Conservation (phyloP, 805 yeast species). For the Ogataea paradorogensis region DNA sequence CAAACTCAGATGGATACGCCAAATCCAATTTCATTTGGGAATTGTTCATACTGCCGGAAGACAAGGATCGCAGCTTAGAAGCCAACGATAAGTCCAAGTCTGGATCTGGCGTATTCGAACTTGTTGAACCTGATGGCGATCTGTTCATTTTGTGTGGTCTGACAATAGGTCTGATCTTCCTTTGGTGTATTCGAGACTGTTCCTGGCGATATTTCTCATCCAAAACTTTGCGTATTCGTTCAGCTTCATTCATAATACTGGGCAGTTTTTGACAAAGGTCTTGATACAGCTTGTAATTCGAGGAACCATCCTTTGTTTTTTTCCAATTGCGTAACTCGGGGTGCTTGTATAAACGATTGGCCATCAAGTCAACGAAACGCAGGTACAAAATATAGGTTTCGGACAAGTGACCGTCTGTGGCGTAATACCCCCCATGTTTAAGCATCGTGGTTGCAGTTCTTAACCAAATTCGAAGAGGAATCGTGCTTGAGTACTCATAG, state of each 20-base stretch:
- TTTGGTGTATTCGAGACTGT: neutral
- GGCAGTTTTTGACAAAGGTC: slow-evolving; percentile 22
- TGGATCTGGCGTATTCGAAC: slow-evolving; percentile 2
- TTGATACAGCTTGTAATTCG: slow-evolving; percentile 26
- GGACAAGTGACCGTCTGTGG: slow-evolving; percentile 39
- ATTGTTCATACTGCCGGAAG: slow-evolving; percentile 7
- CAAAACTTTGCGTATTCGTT: slow-evolving; percentile 26
- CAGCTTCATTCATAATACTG: slow-evolving; percentile 32
- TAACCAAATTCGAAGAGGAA: slow-evolving; percentile 54
- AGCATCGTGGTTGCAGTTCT: slow-evolving; percentile 48
- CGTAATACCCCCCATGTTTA: slow-evolving; percentile 47
- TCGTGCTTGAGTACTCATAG: slow-evolving; percentile 50
- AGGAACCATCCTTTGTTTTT: slow-evolving; percentile 16
- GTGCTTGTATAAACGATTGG: slow-evolving; percentile 44
- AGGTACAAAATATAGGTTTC: slow-evolving; percentile 56
- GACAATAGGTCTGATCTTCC: neutral
- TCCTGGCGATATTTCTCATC: slow-evolving; percentile 22
- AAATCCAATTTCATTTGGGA: slow-evolving; percentile 2
- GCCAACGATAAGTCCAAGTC: slow-evolving; percentile 4
- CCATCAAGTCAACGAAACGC: slow-evolving; percentile 56
- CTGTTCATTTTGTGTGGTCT: neutral
- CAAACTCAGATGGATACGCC: slow-evolving; percentile 6
- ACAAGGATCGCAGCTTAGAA: slow-evolving; percentile 7
- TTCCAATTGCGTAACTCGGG: slow-evolving; percentile 32
- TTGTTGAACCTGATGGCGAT: neutral